These are phyloP conservation scores for Aureobasidium sp. DNA, from an alignment of 2,329 filamentous ascomycete genomes.

Conservation along the genomic window DNA sequence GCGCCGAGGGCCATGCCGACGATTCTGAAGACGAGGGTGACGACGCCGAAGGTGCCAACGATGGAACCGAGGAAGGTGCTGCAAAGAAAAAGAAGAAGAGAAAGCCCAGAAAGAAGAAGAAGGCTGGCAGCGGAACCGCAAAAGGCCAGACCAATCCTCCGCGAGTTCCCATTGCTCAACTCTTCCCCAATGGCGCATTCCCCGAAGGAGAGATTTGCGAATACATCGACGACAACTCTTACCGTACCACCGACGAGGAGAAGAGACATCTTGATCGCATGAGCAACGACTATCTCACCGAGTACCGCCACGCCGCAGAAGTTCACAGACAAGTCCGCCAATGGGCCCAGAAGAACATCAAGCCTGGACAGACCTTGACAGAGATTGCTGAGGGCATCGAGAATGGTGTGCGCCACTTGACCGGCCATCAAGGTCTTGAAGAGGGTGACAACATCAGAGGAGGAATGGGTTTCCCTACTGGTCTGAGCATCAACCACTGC, in stretches of 20 bases:
- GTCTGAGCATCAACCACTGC: constrained; percentile 47
- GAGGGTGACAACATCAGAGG: constrained; percentile 45
- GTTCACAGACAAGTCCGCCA: constrained; percentile 50
- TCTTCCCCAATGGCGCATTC: constrained; percentile 41
- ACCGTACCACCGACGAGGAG: constrained; percentile 44
- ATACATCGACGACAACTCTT: constrained; percentile 40
- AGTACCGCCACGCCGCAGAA: constrained; percentile 53
- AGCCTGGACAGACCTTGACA: constrained; percentile 44
- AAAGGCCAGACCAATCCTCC: constrained; percentile 41
- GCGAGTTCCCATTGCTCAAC: constrained; percentile 38
- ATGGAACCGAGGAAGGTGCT: constrained; percentile 25
- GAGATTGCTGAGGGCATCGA: constrained; percentile 50
- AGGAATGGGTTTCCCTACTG: constrained; percentile 52
- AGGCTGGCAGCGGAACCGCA: constrained; percentile 27
- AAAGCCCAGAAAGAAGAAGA: constrained; percentile 38
- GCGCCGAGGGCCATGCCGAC: constrained; percentile 27
- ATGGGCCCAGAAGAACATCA: constrained; percentile 43
- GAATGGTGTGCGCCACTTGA: constrained; percentile 46
- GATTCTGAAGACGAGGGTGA: constrained; percentile 34
- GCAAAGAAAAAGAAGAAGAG: constrained; percentile 43
- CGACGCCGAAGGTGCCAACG: constrained; percentile 31
- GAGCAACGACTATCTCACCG: constrained; percentile 43
- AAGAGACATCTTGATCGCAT: constrained; percentile 38
- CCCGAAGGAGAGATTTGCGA: constrained; percentile 41
- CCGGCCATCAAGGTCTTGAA: constrained; percentile 46